phyloP scores from a whole-genome alignment of 306 rosid species.

The Sicyos baderoa region DNA sequence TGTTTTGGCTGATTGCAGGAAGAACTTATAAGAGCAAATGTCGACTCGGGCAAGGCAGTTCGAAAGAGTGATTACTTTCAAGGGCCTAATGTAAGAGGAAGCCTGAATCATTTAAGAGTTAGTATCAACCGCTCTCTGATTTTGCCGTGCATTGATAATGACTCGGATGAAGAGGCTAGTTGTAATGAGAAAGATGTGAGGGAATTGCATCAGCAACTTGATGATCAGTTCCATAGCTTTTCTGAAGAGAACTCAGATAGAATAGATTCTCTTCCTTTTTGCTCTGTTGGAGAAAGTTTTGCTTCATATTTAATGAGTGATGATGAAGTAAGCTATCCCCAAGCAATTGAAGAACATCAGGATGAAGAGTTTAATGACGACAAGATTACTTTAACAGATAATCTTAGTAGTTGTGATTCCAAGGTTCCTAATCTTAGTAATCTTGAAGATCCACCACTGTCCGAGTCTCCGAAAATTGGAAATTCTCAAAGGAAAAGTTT shows the following conservation, averaged over 20 bases:
- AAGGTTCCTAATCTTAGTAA: slow-evolving; percentile 50
- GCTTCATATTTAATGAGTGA: slow-evolving; percentile 39
- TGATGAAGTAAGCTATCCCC: slow-evolving; percentile 33
- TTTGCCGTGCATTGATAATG: slow-evolving; percentile 46
- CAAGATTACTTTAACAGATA: too few relatives aligned
- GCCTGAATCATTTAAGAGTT: slow-evolving; percentile 72
- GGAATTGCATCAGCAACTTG: slow-evolving; percentile 57
- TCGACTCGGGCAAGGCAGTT: slow-evolving; percentile 36
- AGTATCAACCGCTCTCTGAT: slow-evolving; percentile 82
- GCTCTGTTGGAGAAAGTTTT: slow-evolving; percentile 44
- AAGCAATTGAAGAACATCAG: slow-evolving; percentile 36
- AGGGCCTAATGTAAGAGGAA: slow-evolving; percentile 64
- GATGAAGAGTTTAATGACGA: too few relatives aligned
- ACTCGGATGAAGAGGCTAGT: slow-evolving; percentile 50
- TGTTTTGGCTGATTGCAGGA: slow-evolving; percentile 45
- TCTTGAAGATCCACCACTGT: slow-evolving; percentile 61
- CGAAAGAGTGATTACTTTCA: slow-evolving; percentile 49
- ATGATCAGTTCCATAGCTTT: slow-evolving; percentile 47
- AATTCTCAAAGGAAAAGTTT: slow-evolving; percentile 61
- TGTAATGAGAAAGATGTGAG: slow-evolving; percentile 59
- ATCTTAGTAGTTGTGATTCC: slow-evolving; percentile 20
- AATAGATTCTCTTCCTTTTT: slow-evolving; percentile 44
- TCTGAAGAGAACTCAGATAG: slow-evolving; percentile 35
- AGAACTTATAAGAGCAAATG: slow-evolving; percentile 74
- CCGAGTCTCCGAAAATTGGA: slow-evolving; percentile 86